phyloP scores from a whole-genome alignment of 1,284 basidiomycete species.

The Fereydounia khargensis region DNA sequence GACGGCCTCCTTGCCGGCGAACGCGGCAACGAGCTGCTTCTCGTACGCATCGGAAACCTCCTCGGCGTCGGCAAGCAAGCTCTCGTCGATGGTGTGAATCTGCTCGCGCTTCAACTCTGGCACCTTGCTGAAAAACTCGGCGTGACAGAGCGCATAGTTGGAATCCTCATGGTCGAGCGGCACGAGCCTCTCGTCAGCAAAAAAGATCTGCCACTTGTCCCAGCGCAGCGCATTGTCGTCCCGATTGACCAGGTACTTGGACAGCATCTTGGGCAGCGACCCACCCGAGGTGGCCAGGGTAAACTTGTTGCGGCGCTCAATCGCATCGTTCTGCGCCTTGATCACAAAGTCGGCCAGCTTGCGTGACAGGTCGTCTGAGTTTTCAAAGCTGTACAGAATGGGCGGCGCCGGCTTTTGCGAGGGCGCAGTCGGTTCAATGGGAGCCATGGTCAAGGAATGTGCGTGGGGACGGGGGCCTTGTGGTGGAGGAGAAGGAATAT shows the following conservation, averaged over 20 bases:
- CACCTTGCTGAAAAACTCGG: conserved; percentile 78
- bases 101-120: conserved; percentile 71
- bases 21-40: conserved; percentile 81
- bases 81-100: conserved; percentile 80
- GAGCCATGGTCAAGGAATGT: conserved; percentile 46
- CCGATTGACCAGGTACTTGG: conserved; percentile 69
- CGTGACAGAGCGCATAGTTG: conserved; percentile 77
- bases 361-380: conserved; percentile 60
- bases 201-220: conserved; percentile 98
- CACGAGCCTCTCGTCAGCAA: conserved; percentile 93
- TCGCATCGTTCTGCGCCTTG: conserved; percentile 83
- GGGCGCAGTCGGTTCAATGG: conserved; percentile 35
- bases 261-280: conserved; percentile 80
- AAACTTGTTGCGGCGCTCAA: conserved; percentile 83
- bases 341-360: conserved; percentile 79
- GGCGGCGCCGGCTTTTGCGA: conserved; percentile 59
- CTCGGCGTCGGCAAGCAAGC: conserved; percentile 67
- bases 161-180: conserved; percentile 88
- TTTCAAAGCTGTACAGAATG: conserved; percentile 72
- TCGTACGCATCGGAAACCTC: conserved; percentile 91
- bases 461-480: neutral
- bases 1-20: conserved; percentile 60
- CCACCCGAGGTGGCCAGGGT: conserved; percentile 91
- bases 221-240: conserved; percentile 71
- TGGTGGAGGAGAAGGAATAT: neutral